Percentiles rank a stretch among this genome's conserved stretches.
Evolutionary conservation across 306 rosid genomes (phyloP).

Genomic region (Cucumis sativus): Cucumber_9930_V3 NC_026659.2:12842501-12843000

Average conservation of each 20-base stretch:
- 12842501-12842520: too few species aligned
- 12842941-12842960: too few species aligned
- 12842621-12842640: not conserved
- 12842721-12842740: not conserved
- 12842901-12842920: too few species aligned
- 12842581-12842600: not conserved
- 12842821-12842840: constrained; percentile 32
- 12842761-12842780: not conserved
- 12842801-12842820: constrained; percentile 8
- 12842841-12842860: too few species aligned
- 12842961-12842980: too few species aligned
- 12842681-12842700: not conserved
- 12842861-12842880: too few species aligned
- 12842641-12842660: not conserved
- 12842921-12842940: too few species aligned
- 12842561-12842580: too few species aligned
- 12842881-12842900: too few species aligned
- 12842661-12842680: not conserved
- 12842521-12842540: too few species aligned
- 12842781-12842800: constrained; percentile 1
- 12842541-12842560: too few species aligned
- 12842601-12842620: not conserved
- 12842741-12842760: not conserved
- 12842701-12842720: not conserved
- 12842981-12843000: too few species aligned